Conservation (phyloP, 2,329 filamentous ascomycete species). For the Truncatella angustata region DNA sequence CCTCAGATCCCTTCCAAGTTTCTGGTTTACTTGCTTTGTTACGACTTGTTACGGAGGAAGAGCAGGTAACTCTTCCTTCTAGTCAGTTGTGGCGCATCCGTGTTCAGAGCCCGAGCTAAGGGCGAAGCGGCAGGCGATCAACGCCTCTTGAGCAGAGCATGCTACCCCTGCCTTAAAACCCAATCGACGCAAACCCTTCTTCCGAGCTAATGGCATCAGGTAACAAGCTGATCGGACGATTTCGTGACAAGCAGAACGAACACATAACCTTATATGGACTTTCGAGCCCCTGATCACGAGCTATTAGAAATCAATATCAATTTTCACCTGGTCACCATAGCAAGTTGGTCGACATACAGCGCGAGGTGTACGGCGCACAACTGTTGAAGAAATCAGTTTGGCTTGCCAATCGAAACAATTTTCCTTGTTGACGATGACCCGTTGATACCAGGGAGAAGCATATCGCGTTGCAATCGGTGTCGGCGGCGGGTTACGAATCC, state of each 20-base stretch:
- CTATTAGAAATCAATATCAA: too few species aligned
- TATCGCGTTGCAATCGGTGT: too few species aligned
- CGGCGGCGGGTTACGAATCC: too few species aligned
- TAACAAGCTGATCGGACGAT: neutral
- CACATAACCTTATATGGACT: neutral
- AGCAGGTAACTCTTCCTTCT: neutral
- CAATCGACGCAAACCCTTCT: conserved; percentile 1
- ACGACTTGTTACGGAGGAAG: neutral
- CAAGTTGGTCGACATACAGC: too few species aligned
- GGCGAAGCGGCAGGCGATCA: conserved; percentile 3
- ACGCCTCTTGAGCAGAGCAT: neutral
- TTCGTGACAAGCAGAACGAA: neutral
- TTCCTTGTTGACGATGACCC: too few species aligned
- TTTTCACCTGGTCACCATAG: too few species aligned
- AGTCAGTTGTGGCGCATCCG: conserved; percentile 2
- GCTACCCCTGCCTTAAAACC: conserved; percentile 1
- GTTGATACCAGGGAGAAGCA: neutral
- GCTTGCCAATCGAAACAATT: too few species aligned
- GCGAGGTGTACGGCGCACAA: too few species aligned
- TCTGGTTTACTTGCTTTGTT: neutral
- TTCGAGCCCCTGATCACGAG: neutral
- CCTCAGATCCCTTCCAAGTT: too few species aligned
- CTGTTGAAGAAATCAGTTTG: too few species aligned
- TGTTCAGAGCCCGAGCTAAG: neutral
- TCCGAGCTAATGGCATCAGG: neutral